Evolutionary conservation across 768 basidiomycete genomes (phyloP), one percentile per base, ranked within the genome.

Genomic region (Tylopilus rubrobrunneus): DNA sequence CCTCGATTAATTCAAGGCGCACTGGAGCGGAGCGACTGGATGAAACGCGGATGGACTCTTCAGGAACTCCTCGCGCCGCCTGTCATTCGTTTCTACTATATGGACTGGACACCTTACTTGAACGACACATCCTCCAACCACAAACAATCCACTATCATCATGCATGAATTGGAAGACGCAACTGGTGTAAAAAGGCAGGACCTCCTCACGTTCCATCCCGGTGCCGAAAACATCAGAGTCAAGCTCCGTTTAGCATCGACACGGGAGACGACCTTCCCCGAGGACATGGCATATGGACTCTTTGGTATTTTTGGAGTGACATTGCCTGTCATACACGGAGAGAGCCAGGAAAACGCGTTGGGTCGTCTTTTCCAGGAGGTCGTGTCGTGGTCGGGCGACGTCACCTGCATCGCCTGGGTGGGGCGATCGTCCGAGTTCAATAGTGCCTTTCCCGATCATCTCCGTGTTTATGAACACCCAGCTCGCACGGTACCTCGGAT

Each of bases 1-100:
- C 55, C 59, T 36, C 37, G 3, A 12, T 34, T 51, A 44, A 45
- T 49, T 23, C 54, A 39, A 23, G 62, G 57, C 10, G 52, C 46
- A 36, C 21, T 64, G 1, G 52, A 47, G 19, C 4, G n/a, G 27
- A 62, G 63, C 3, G 3, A 50, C 21, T 64, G 63, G 63, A 57
- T 64, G 57, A 56, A 7, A 7, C 60, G 63, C 4, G 60, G 63
- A 36, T 65, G 63, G 63, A 64, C 63, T 3, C 28, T 64, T 5
- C 63, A 64, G 23, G 63, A 64, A 25, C 57, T 64, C 8, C 59
- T 65, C 19, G 60, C 63, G 1, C 63, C 63, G 15, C 57, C 47
- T 3, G 7, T 59, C 49, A 52, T 64, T 39, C 55, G 62, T 12
- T 65, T 64, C 43, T 64, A 65, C 49, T 48, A 55, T 21, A 44